Evolutionary conservation across 1,139 yeast species (phyloP).

Genomic region (Arxiozyma slooffiae): DNA sequence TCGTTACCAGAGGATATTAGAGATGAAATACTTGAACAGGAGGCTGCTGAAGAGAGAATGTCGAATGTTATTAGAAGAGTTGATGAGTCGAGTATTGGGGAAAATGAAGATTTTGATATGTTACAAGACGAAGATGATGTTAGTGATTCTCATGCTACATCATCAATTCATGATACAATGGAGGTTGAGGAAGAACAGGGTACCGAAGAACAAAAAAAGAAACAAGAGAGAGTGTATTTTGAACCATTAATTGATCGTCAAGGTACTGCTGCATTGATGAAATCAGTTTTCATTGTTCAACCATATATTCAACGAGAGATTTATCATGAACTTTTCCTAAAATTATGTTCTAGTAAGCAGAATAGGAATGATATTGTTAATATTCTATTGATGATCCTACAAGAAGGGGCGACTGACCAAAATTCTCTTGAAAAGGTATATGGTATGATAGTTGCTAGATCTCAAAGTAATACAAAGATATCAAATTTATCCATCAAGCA

Average conservation of each 20-base stretch:
- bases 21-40: slow-evolving; percentile 64
- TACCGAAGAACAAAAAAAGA: slow-evolving; percentile 20
- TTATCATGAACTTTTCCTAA: slow-evolving; percentile 57
- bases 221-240: slow-evolving; percentile 38
- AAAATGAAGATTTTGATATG: slow-evolving; percentile 18
- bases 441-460: slow-evolving; percentile 41
- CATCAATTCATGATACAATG: slow-evolving; percentile 14
- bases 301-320: slow-evolving; percentile 54
- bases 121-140: slow-evolving; percentile 17
- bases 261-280: slow-evolving; percentile 66
- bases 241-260: slow-evolving; percentile 65
- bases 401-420: slow-evolving; percentile 61
- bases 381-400: slow-evolving; percentile 55
- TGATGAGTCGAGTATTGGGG: slow-evolving; percentile 21
- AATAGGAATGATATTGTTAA: slow-evolving; percentile 72
- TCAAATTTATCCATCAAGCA: slow-evolving; percentile 21
- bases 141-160: slow-evolving; percentile 16
- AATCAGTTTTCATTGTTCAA: slow-evolving; percentile 68
- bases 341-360: slow-evolving; percentile 66
- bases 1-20: slow-evolving; percentile 72
- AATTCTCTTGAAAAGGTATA: slow-evolving; percentile 59
- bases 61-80: slow-evolving; percentile 23
- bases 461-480: slow-evolving; percentile 19
- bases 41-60: slow-evolving; percentile 40
- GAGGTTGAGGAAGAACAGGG: slow-evolving; percentile 10